Evolutionary conservation across 768 basidiomycete species (phyloP).

Genomic region (Lactarius vividus): DNA sequence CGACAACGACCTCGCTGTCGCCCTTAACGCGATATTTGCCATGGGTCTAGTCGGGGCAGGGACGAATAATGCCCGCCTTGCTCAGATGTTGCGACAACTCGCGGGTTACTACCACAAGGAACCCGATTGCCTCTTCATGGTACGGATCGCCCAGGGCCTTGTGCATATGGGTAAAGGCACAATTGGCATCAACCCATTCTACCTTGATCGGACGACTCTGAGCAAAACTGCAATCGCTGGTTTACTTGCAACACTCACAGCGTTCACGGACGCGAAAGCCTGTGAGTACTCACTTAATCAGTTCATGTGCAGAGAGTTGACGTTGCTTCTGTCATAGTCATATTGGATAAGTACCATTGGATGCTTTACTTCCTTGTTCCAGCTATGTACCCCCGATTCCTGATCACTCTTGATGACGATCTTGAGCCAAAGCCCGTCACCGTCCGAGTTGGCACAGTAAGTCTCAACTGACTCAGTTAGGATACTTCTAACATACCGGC

Average conservation of each 20-base stretch:
- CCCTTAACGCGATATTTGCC: conserved; percentile 95
- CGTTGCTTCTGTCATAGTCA: conserved; percentile 48
- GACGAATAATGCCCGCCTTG: conserved; percentile 96
- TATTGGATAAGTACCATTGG: conserved; percentile 97
- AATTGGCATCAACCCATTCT: conserved; percentile 96
- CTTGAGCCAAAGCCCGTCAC: conserved; percentile 84
- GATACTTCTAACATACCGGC: conserved; percentile 7
- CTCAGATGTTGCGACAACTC: conserved; percentile 95
- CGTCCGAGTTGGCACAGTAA: conserved; percentile 89
- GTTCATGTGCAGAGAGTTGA: neutral
- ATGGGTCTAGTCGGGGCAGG: conserved; percentile 99
- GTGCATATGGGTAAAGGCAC: conserved; percentile 99
- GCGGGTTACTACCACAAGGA: conserved; percentile 99
- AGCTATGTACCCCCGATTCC: conserved; percentile 97
- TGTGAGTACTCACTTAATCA: conserved; percentile 55
- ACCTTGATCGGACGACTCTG: conserved; percentile 88
- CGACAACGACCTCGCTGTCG: conserved; percentile 96
- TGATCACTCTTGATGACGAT: conserved; percentile 94
- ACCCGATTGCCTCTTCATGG: conserved; percentile 94
- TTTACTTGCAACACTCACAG: conserved; percentile 79
- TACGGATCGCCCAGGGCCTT: conserved; percentile 91
- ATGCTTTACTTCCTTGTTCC: conserved; percentile 96
- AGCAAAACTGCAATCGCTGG: conserved; percentile 87
- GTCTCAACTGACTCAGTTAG: conserved; percentile 24
- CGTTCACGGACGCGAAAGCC: conserved; percentile 90